Evolutionary conservation across 352 stramenopile species (phyloP).

Genomic region (Phytophthora sp.): DNA sequence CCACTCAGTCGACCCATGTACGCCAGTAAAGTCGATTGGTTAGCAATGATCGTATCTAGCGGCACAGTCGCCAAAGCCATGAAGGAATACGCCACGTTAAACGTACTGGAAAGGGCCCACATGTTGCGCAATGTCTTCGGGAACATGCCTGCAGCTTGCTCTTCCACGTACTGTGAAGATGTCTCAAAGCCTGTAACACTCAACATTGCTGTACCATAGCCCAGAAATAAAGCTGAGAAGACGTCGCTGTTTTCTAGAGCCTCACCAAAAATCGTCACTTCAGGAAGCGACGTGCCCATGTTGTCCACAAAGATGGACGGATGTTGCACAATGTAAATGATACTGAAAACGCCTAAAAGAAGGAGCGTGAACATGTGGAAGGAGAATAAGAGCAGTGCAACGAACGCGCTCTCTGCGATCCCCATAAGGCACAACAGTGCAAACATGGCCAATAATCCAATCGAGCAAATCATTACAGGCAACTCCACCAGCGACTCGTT

Average conservation of each 20-base stretch:
- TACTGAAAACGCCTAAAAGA: constrained; percentile 50
- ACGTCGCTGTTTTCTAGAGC: constrained; percentile 43
- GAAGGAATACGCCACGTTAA: constrained; percentile 76
- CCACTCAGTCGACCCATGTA: constrained; percentile 54
- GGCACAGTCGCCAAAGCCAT: constrained; percentile 74
- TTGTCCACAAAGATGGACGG: constrained; percentile 68
- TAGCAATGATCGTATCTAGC: constrained; percentile 64
- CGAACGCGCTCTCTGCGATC: constrained; percentile 83
- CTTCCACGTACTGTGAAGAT: constrained; percentile 89
- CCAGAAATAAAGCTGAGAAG: constrained; percentile 56
- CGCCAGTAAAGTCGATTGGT: constrained; percentile 72
- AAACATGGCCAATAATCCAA: constrained; percentile 77
- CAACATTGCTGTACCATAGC: constrained; percentile 81
- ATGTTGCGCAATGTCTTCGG: constrained; percentile 74
- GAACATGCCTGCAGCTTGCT: constrained; percentile 84
- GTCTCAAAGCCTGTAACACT: constrained; percentile 91
- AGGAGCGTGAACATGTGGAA: constrained; percentile 73
- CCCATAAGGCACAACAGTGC: constrained; percentile 76
- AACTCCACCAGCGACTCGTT: constrained; percentile 67
- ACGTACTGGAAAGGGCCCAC: constrained; percentile 81
- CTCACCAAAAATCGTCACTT: constrained; percentile 56
- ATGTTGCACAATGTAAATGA: constrained; percentile 69
- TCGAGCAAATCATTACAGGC: constrained; percentile 40
- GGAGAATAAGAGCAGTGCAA: constrained; percentile 82
- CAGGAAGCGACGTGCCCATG: constrained; percentile 55